Percentiles rank a stretch among this genome's conserved stretches.
phyloP scores from a whole-genome alignment of 2,329 filamentous ascomycete genomes.

The Cercospora zeae-maydis region DNA sequence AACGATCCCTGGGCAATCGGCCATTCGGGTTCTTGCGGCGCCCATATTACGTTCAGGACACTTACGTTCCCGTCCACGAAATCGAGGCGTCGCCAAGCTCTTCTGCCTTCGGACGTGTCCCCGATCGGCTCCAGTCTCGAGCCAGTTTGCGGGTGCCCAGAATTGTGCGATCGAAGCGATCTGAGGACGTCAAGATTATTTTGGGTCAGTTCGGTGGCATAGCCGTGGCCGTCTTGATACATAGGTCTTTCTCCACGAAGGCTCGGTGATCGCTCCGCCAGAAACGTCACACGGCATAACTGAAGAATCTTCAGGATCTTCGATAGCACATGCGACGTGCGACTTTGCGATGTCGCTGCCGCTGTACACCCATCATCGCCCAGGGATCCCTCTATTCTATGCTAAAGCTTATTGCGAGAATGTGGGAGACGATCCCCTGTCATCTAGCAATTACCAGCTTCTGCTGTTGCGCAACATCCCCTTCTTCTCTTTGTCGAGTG shows the following conservation, averaged over 20 bases:
- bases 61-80: too few species aligned
- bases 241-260: too few species aligned
- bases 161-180: background rate
- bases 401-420: constrained; percentile 12
- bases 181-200: background rate
- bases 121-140: background rate
- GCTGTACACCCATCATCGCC: background rate
- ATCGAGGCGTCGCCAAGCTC: background rate
- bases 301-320: too few species aligned
- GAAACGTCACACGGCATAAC: too few species aligned
- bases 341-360: too few species aligned
- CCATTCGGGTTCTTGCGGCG: background rate
- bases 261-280: too few species aligned
- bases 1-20: background rate
- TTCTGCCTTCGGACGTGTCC: background rate
- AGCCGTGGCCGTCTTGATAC: background rate
- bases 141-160: background rate
- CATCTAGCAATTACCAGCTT: constrained; percentile 8
- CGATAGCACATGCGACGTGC: too few species aligned
- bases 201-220: background rate
- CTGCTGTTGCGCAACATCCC: constrained; percentile 5
- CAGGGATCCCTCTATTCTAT: background rate
- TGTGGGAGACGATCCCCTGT: constrained; percentile 15
- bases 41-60: too few species aligned
- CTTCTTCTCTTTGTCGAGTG: constrained; percentile 8